Conservation (phyloP, 2,329 filamentous ascomycete species). For the Venturia pyrina region DNA sequence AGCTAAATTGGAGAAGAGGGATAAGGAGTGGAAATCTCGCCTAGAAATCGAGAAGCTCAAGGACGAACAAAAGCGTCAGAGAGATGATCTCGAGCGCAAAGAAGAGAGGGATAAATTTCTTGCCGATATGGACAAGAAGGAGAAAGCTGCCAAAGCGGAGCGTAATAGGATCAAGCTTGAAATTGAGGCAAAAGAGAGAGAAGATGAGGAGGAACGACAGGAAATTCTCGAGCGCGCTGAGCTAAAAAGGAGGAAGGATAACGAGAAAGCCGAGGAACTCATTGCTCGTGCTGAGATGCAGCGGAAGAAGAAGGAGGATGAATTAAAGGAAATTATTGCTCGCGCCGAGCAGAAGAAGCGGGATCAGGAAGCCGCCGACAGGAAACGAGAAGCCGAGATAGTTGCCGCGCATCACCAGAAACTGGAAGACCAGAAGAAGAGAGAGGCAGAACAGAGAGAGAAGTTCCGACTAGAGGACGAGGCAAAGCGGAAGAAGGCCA, state of each 20-base stretch:
- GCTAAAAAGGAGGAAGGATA: slow-evolving; percentile 4
- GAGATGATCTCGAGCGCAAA: slow-evolving; percentile 8
- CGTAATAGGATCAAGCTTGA: slow-evolving; percentile 14
- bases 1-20: slow-evolving; percentile 15
- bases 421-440: slow-evolving; percentile 18
- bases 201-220: slow-evolving; percentile 13
- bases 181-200: slow-evolving; percentile 16
- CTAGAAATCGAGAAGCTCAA: slow-evolving; percentile 11
- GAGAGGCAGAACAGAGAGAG: slow-evolving; percentile 15
- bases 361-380: slow-evolving; percentile 9
- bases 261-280: slow-evolving; percentile 1
- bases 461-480: slow-evolving; percentile 32
- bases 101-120: slow-evolving; percentile 10
- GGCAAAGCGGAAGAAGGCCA: slow-evolving; percentile 31
- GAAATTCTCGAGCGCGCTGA: slow-evolving; percentile 10
- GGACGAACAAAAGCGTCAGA: slow-evolving; percentile 5
- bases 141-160: slow-evolving; percentile 24
- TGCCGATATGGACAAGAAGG: slow-evolving; percentile 5
- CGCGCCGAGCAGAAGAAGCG: slow-evolving; percentile 4
- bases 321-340: slow-evolving; percentile 8
- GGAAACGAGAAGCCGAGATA: slow-evolving; percentile 7
- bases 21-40: slow-evolving; percentile 19
- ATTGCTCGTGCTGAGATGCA: slow-evolving; percentile 1
- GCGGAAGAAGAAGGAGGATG: neutral
- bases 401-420: slow-evolving; percentile 17